Percentiles rank a stretch among this genome's conserved stretches.
These are phyloP conservation scores for Sphaerosporella brunnea DNA, from an alignment of 495 filamentous ascomycete genomes.

Conservation along the genomic window DNA sequence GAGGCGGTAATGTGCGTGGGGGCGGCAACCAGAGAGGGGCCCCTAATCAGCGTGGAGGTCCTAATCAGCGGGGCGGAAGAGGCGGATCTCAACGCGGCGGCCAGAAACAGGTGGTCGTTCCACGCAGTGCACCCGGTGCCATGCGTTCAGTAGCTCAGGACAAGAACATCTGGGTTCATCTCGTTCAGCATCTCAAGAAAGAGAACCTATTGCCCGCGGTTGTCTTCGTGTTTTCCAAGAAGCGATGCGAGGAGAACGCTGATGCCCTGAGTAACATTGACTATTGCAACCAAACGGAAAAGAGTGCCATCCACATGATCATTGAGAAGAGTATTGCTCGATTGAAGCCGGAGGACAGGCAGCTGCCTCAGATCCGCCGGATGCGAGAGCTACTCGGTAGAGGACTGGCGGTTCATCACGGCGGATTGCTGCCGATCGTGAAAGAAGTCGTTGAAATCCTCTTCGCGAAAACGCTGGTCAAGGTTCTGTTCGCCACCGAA, in stretches of 20 bases:
- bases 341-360: slow-evolving; percentile 74
- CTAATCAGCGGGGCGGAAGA: slow-evolving; percentile 29
- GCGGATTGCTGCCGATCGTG: slow-evolving; percentile 84
- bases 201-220: slow-evolving; percentile 73
- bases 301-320: slow-evolving; percentile 92
- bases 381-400: slow-evolving; percentile 69
- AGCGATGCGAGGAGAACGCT: slow-evolving; percentile 88
- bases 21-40: slow-evolving; percentile 33
- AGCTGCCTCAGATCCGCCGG: slow-evolving; percentile 74
- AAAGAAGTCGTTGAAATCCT: slow-evolving; percentile 96
- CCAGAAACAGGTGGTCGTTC: slow-evolving; percentile 26
- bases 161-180: slow-evolving; percentile 88
- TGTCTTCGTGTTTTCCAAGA: slow-evolving; percentile 98
- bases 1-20: slow-evolving; percentile 30
- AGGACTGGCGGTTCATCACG: slow-evolving; percentile 92
- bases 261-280: slow-evolving; percentile 88
- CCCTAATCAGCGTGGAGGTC: slow-evolving; percentile 35
- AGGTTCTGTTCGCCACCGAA: slow-evolving; percentile 92
- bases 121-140: slow-evolving; percentile 54
- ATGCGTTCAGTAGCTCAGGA: slow-evolving; percentile 77
- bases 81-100: slow-evolving; percentile 23
- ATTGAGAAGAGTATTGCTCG: slow-evolving; percentile 90
- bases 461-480: slow-evolving; percentile 85
- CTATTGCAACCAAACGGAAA: slow-evolving; percentile 78
- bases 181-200: slow-evolving; percentile 79